Evolutionary conservation across 106 monocot genomes (phyloP).

Genomic region (Dendrobium catenatum): DNA sequence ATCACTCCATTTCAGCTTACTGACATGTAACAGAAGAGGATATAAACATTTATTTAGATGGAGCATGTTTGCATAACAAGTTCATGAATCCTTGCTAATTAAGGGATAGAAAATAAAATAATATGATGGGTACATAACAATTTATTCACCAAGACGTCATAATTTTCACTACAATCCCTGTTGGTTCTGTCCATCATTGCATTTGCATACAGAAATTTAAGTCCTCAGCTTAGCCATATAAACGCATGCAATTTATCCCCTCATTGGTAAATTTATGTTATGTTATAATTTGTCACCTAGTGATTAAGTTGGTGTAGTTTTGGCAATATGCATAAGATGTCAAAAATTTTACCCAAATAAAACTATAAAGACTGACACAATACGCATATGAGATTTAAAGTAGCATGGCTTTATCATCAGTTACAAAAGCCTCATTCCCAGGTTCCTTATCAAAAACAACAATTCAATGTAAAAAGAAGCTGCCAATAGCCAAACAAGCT

Average conservation of each 20-base stretch:
- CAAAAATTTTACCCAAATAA: not conserved
- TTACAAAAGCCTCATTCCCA: not conserved
- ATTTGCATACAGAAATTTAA: no score
- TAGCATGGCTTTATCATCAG: not conserved
- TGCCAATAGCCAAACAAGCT: not conserved
- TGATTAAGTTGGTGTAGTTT: not conserved
- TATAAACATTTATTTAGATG: not conserved
- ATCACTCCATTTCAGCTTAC: not conserved
- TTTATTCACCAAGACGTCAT: no score
- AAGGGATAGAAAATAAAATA: not conserved
- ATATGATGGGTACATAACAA: no score
- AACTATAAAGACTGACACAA: not conserved
- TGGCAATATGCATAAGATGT: not conserved
- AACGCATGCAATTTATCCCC: not conserved
- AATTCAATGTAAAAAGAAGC: not conserved
- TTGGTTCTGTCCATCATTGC: no score
- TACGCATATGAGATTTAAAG: not conserved
- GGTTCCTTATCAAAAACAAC: not conserved
- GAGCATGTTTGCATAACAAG: not conserved
- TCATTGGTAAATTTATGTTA: not conserved
- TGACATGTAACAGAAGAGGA: not conserved
- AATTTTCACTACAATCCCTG: no score
- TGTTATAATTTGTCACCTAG: not conserved
- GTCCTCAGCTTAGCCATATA: no score
- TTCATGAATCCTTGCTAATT: not conserved